Conservation (phyloP, 371 early-diverging fungal genomes). For the Rhizopus arrhizus region DNA sequence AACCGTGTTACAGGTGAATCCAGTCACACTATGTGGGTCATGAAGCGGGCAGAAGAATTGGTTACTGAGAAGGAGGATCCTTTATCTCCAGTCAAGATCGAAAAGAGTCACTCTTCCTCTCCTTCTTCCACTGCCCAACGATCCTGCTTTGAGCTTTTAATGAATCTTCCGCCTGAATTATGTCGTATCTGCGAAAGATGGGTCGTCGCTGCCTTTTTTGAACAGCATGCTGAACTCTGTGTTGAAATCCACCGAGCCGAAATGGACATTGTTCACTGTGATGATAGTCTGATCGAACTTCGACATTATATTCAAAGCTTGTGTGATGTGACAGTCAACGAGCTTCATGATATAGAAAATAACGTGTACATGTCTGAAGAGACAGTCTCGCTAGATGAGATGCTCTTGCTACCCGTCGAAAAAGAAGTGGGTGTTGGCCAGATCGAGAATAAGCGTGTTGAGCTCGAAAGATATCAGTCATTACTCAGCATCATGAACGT, state of each 20-base stretch:
- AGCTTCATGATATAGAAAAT: constrained; percentile 11
- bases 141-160: not conserved
- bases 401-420: constrained; percentile 16
- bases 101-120: not conserved
- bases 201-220: constrained; percentile 75
- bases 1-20: constrained; percentile 69
- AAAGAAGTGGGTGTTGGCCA: constrained; percentile 19
- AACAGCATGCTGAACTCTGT: constrained; percentile 75
- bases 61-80: not conserved
- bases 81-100: not conserved
- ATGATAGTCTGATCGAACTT: constrained; percentile 74
- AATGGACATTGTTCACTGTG: constrained; percentile 70
- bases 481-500: constrained; percentile 32
- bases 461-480: constrained; percentile 29
- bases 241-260: constrained; percentile 79
- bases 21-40: constrained; percentile 86
- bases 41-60: constrained; percentile 54
- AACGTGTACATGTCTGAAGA: not conserved
- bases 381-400: constrained; percentile 14
- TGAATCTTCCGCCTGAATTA: constrained; percentile 49
- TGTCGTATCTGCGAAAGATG: constrained; percentile 84
- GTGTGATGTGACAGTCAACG: constrained; percentile 45
- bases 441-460: constrained; percentile 24
- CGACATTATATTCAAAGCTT: constrained; percentile 56
- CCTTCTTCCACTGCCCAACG: not conserved